phyloP scores from a whole-genome alignment of 805 yeast genomes.

The Zygosaccharomyces lentus region DNA sequence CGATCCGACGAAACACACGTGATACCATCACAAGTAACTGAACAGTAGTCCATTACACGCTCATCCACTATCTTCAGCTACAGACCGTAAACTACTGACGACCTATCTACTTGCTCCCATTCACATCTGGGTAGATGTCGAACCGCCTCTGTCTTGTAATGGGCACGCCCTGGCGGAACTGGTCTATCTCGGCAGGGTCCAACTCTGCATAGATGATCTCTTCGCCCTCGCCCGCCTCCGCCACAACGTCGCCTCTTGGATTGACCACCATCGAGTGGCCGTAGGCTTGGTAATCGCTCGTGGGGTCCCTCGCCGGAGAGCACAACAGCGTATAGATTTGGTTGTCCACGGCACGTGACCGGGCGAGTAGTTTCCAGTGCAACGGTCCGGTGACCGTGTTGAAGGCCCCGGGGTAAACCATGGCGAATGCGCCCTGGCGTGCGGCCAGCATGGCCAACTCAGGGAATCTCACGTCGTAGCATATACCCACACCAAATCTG shows the following conservation, averaged over 20 bases:
- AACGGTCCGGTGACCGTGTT: constrained; percentile 81
- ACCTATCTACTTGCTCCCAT: constrained; percentile 10
- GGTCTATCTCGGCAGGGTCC: constrained; percentile 54
- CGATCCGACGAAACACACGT: too few species aligned
- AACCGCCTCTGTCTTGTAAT: constrained; percentile 66
- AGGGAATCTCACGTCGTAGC: constrained; percentile 78
- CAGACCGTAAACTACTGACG: background rate
- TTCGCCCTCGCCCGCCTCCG: constrained; percentile 77
- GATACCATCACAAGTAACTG: background rate
- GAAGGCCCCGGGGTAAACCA: constrained; percentile 82
- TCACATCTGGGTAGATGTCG: constrained; percentile 45
- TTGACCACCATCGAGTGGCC: constrained; percentile 64
- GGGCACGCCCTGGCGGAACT: constrained; percentile 64
- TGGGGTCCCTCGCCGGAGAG: constrained; percentile 80
- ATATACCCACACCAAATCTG: constrained; percentile 79
- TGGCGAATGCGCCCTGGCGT: constrained; percentile 63
- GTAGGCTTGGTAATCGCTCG: constrained; percentile 54
- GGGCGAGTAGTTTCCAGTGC: constrained; percentile 76
- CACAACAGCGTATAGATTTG: constrained; percentile 71
- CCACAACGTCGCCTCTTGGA: constrained; percentile 56
- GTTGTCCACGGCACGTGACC: constrained; percentile 71
- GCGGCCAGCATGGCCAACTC: constrained; percentile 70
- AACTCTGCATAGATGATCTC: constrained; percentile 71
- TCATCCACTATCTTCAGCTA: background rate
- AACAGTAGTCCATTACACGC: too few species aligned